Evolutionary conservation across 306 rosid species (phyloP), one percentile per base, ranked within the genome.

Genomic region (Malus sieversii): DNA sequence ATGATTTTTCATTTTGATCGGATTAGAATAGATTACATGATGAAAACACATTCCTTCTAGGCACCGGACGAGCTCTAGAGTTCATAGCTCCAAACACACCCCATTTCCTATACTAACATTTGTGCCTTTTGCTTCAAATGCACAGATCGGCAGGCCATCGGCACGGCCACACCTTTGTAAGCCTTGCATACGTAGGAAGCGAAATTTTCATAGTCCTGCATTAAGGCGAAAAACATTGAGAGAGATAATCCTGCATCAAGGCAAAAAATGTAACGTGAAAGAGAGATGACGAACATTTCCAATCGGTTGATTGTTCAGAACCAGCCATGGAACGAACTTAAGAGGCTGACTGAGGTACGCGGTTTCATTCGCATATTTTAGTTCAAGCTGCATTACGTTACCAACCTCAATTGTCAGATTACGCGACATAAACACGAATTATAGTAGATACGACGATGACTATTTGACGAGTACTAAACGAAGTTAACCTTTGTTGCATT

Each of bases 321-420:
- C 86, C 62, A 94, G 90, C 98, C 98, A 92, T 69, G 98, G 97
- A 46, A 94, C 92, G 71, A 86, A 92, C 74, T 83, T 83, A 29
- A 82, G 92, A 8, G 87, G 87, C 18, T 92, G 98, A 52, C 84
- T 83, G 23, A 92, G 96, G 40, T 67, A 60, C 71, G 75, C 75
- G 13, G 97, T 92, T 83, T 94, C 90, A 68, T 44, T 80, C 6
- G 88, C 98, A 75, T 79, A 86, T 10, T 79, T 73, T 58, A 75
- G 79, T 80, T 94, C 96, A 80, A 94, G 85, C 95, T 91, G 69
- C 59, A 42, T 7, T 14, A 40, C 57, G 42, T 13, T 8, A 23
- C 5, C 19, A 30, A 29, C 66, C 10, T 25, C 4, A 25, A 61
- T 27, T 16, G 53, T 48, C 55, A 48, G 55, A 15, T 48, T 48